Evolutionary conservation across 495 filamentous ascomycete species (phyloP), one percentile per base, ranked within the genome.

Genomic region (Thermochaetoides thermophila): DNA sequence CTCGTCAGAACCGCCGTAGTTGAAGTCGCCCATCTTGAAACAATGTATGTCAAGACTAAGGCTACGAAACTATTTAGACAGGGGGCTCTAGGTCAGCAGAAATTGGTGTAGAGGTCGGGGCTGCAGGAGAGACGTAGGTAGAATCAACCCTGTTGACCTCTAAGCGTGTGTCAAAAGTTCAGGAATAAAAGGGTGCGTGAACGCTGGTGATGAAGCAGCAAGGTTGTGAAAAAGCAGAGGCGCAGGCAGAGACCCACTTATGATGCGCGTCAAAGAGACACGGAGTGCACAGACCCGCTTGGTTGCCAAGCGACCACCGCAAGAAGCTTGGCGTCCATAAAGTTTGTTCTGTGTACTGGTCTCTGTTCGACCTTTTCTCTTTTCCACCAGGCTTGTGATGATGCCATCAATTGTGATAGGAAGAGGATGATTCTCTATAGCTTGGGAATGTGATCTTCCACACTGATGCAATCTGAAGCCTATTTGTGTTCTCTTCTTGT

Each of bases 1-100:
- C 56, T 92, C 83, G 17, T 89, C 83, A 4, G 76, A 74, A 38
- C 78, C 74, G 34, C 77, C 78, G 50, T 74, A 87, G 47, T 81
- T 47, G 41, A 59, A 61, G 39, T 68, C 63, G 27, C 52, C 52
- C 62, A 68, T 66, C 29, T 33, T n/a, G n/a, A n/a, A n/a, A n/a
- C n/a, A n/a, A n/a, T n/a, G n/a, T n/a, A n/a, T n/a, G n/a, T n/a
- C n/a, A n/a, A n/a, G n/a, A n/a, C n/a, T n/a, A n/a, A n/a, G n/a
- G n/a, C n/a, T n/a, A n/a, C n/a, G n/a, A n/a, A n/a, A n/a, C n/a
- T n/a, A n/a, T n/a, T n/a, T n/a, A n/a, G n/a, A n/a, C n/a, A n/a
- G n/a, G n/a, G n/a, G n/a, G n/a, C n/a, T n/a, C n/a, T n/a, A n/a
- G n/a, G n/a, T n/a, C n/a, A n/a, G n/a, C n/a, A n/a, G n/a, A n/a